phyloP scores from a whole-genome alignment of 306 rosid species.

The Casuarina equisetifolia region DNA sequence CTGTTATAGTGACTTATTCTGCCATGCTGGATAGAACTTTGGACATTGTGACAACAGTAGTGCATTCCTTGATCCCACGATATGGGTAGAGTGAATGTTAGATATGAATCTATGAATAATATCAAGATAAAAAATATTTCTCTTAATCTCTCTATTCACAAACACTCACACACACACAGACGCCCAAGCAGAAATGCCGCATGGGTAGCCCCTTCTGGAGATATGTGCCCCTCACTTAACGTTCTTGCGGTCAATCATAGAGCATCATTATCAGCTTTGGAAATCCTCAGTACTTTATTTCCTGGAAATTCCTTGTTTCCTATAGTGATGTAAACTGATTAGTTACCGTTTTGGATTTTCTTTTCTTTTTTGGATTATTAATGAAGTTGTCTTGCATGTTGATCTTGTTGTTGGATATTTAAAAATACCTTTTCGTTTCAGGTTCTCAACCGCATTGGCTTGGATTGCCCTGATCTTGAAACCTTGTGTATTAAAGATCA shows the following conservation, averaged over 20 bases:
- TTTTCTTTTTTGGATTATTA: background rate
- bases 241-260: background rate
- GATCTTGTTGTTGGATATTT: slow-evolving; percentile 11
- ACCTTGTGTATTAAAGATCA: slow-evolving; percentile 74
- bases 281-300: background rate
- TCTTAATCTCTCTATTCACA: background rate
- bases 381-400: slow-evolving; percentile 2
- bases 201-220: background rate
- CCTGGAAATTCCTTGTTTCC: background rate
- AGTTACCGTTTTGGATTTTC: no score
- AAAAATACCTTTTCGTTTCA: slow-evolving; percentile 43
- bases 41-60: background rate
- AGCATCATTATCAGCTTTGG: background rate
- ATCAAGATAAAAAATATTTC: background rate
- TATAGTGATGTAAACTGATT: background rate
- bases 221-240: background rate
- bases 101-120: background rate
- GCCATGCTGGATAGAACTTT: background rate
- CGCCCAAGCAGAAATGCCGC: background rate
- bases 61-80: background rate
- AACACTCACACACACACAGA: background rate
- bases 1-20: background rate
- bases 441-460: slow-evolving; percentile 70
- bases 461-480: slow-evolving; percentile 84
- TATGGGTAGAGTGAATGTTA: background rate